phyloP scores from a whole-genome alignment of 805 yeast genomes.

The Wickerhamiella cacticola region DNA sequence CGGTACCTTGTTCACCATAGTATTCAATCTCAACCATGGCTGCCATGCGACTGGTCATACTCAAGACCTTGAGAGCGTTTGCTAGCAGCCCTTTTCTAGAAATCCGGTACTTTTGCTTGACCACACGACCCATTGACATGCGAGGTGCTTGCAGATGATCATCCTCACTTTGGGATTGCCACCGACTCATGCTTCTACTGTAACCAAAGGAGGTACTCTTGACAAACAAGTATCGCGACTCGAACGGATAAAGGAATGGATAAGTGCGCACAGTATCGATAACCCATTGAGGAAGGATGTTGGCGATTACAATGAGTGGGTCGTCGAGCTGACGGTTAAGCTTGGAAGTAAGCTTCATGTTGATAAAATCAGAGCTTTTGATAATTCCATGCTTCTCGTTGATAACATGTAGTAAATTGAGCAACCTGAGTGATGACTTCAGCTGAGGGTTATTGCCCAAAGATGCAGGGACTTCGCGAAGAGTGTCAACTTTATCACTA shows the following conservation, averaged over 20 bases:
- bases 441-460: constrained; percentile 7
- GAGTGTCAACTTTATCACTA: constrained; percentile 1
- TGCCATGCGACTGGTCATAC: constrained; percentile 64
- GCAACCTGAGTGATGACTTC: neutral
- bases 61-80: constrained; percentile 69
- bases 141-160: constrained; percentile 13
- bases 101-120: constrained; percentile 68
- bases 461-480: constrained; percentile 9
- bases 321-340: constrained; percentile 80
- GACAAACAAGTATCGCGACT: constrained; percentile 61
- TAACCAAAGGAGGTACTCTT: constrained; percentile 88
- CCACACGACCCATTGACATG: constrained; percentile 49
- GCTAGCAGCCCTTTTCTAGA: constrained; percentile 57
- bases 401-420: constrained; percentile 3
- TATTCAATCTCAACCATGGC: constrained; percentile 78
- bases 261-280: constrained; percentile 56
- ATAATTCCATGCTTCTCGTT: constrained; percentile 10
- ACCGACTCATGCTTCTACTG: constrained; percentile 63
- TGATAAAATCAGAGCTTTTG: constrained; percentile 38
- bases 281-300: constrained; percentile 77
- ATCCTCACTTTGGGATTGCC: constrained; percentile 40
- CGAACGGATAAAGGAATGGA: constrained; percentile 78
- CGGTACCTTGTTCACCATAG: constrained; percentile 87
- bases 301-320: constrained; percentile 76
- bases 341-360: constrained; percentile 75